Percentiles rank a stretch among this genome's conserved stretches.
phyloP scores from a whole-genome alignment of 495 filamentous ascomycete species.

The Trichoderma gamsii region DNA sequence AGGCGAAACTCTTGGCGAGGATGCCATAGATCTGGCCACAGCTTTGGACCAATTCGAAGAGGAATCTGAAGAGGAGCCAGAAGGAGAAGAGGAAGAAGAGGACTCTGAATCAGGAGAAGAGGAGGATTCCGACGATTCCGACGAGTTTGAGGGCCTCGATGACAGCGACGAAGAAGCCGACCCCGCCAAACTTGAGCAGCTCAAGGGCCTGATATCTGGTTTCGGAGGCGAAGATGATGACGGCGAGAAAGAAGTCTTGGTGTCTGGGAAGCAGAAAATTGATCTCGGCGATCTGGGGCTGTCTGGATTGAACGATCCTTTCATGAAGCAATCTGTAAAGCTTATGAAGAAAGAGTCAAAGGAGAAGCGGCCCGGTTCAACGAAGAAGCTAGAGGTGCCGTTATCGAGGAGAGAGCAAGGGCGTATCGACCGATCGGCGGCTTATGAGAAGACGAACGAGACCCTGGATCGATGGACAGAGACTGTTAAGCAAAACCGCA shows the following conservation, averaged over 20 bases:
- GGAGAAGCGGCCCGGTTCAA: conserved; percentile 45
- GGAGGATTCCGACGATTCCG: conserved; percentile 46
- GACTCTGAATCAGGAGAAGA: conserved; percentile 31
- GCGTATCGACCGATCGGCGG: conserved; percentile 72
- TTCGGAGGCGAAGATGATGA: conserved; percentile 44
- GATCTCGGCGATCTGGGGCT: conserved; percentile 72
- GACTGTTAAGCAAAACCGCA: conserved; percentile 87
- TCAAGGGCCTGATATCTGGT: conserved; percentile 65
- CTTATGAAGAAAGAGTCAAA: conserved; percentile 53
- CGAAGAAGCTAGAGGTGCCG: conserved; percentile 75
- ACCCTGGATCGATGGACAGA: conserved; percentile 86
- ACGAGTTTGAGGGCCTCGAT: conserved; percentile 43
- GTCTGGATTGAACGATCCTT: conserved; percentile 64
- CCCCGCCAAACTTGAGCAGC: conserved; percentile 52
- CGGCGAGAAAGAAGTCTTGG: conserved; percentile 23
- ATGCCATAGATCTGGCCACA: conserved; percentile 76
- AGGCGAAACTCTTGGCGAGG: conserved; percentile 57
- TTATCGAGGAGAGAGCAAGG: conserved; percentile 88
- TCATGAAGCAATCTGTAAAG: conserved; percentile 73
- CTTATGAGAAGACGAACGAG: conserved; percentile 87
- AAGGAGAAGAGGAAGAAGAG: conserved; percentile 29
- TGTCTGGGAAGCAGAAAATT: conserved; percentile 57
- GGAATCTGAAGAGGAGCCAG: conserved; percentile 44
- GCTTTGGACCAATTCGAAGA: conserved; percentile 59
- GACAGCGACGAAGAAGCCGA: conserved; percentile 58